Percentiles rank a stretch among this genome's conserved stretches.
Evolutionary conservation across 2,329 filamentous ascomycete genomes (phyloP).

Genomic region (Neofusicoccum sp.): DNA sequence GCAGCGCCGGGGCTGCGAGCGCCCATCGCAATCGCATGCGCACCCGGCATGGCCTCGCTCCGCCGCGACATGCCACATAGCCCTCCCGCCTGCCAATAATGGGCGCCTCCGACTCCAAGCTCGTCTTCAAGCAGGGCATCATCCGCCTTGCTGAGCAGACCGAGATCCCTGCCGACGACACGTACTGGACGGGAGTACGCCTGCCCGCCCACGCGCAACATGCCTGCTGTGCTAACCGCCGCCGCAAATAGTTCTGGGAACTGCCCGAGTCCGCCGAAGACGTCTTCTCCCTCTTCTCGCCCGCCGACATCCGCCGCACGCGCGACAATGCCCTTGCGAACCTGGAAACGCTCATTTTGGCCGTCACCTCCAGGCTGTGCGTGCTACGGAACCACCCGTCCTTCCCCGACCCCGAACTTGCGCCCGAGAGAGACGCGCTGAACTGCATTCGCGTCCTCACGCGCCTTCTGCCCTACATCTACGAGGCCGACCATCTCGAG

Average conservation of each 20-base stretch:
- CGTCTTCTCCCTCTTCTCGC: constrained; percentile 92
- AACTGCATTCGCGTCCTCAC: constrained; percentile 94
- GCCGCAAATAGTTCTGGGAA: constrained; percentile 77
- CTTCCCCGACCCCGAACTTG: constrained; percentile 82
- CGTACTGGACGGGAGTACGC: constrained; percentile 87
- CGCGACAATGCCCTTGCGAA: constrained; percentile 83
- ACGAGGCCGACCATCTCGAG: constrained; percentile 80
- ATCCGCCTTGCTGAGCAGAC: constrained; percentile 92
- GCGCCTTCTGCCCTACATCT: constrained; percentile 83
- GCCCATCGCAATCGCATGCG: constrained; percentile 12
- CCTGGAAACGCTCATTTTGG: constrained; percentile 82
- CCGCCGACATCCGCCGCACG: constrained; percentile 74
- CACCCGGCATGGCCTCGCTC: constrained; percentile 7
- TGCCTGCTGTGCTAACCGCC: constrained; percentile 11
- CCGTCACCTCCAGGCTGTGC: constrained; percentile 78
- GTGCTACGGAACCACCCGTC: constrained; percentile 83
- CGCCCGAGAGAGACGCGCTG: constrained; percentile 80
- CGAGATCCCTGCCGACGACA: constrained; percentile 80
- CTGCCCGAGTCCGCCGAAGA: constrained; percentile 94
- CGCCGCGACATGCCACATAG: constrained; percentile 16
- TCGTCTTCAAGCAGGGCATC: constrained; percentile 98
- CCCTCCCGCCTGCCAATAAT: constrained; percentile 51
- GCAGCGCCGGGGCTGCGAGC: not conserved
- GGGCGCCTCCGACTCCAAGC: constrained; percentile 98
- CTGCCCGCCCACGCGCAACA: constrained; percentile 23